A percentile compares a stretch with the other conserved stretches of the same genome.
Conservation (phyloP, 2,329 filamentous ascomycete species). For the Penicillium sp. region DNA sequence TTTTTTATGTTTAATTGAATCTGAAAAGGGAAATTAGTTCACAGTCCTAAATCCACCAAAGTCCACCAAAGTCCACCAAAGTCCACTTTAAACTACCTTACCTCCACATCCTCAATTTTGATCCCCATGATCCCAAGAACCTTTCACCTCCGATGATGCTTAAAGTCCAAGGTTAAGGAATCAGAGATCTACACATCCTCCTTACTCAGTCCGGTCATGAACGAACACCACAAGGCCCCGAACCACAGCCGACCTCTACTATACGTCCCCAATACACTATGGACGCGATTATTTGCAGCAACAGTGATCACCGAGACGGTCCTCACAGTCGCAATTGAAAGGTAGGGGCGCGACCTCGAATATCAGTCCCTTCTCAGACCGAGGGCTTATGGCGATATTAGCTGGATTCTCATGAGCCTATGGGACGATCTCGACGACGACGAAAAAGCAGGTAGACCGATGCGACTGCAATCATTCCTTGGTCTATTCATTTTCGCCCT, state of each 20-base stretch:
- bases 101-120: background rate
- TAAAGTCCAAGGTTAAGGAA: background rate
- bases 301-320: conserved; percentile 18
- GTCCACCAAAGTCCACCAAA: too few relatives aligned
- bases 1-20: too few relatives aligned
- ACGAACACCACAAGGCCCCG: conserved; percentile 2
- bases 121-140: background rate
- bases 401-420: conserved; percentile 20
- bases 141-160: background rate
- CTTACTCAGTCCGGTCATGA: background rate
- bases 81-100: background rate
- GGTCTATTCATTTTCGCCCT: conserved; percentile 22
- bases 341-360: conserved; percentile 8
- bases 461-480: conserved; percentile 21
- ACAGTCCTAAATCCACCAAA: too few relatives aligned
- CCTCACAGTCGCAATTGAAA: conserved; percentile 20
- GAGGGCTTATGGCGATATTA: conserved; percentile 3
- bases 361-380: background rate
- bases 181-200: background rate
- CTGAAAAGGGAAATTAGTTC: background rate
- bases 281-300: conserved; percentile 17
- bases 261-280: conserved; percentile 19
- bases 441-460: conserved; percentile 1
- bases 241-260: conserved; percentile 8
- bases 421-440: conserved; percentile 13